A percentile compares a stretch with the other conserved stretches of the same genome.
phyloP scores from a whole-genome alignment of 352 stramenopile species.

The Aphanomyces stellatus region DNA sequence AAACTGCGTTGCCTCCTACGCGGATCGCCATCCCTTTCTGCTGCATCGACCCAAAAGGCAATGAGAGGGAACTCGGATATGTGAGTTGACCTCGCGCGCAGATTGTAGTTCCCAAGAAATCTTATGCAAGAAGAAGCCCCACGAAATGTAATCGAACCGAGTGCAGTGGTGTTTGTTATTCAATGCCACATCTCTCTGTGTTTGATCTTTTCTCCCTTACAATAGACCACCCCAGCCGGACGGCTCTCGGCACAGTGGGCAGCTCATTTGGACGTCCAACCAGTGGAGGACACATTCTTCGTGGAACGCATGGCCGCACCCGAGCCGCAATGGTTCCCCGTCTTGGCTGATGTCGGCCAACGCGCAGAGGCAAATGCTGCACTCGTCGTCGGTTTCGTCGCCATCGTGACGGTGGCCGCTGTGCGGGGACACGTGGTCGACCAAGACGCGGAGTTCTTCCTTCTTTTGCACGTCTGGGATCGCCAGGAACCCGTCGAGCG shows the following conservation, averaged over 20 bases:
- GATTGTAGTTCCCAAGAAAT: too few species aligned
- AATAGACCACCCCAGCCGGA: background rate
- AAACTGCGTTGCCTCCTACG: too few species aligned
- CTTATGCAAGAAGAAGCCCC: too few species aligned
- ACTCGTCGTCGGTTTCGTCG: background rate
- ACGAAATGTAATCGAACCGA: too few species aligned
- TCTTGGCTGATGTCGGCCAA: conserved; percentile 21
- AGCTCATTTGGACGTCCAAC: conserved; percentile 69
- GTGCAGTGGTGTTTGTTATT: too few species aligned
- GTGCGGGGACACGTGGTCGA: background rate
- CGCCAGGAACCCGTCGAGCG: background rate
- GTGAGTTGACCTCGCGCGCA: too few species aligned
- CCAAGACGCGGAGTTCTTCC: background rate
- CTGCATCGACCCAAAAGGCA: too few species aligned
- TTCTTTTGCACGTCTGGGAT: background rate
- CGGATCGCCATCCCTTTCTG: too few species aligned
- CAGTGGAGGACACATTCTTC: conserved; percentile 81
- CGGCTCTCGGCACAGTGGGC: conserved; percentile 56
- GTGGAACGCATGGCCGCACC: conserved; percentile 78
- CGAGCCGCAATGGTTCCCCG: conserved; percentile 76
- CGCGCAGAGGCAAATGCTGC: conserved; percentile 1
- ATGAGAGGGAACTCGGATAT: too few species aligned
- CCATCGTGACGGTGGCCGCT: background rate
- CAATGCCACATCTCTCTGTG: too few species aligned
- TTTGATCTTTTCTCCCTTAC: too few species aligned